Percentiles rank a stretch among this genome's conserved stretches.
These are phyloP conservation scores for Picea sitchensis DNA, from an alignment of 75 land plant genomes.

Conservation along the genomic window DNA sequence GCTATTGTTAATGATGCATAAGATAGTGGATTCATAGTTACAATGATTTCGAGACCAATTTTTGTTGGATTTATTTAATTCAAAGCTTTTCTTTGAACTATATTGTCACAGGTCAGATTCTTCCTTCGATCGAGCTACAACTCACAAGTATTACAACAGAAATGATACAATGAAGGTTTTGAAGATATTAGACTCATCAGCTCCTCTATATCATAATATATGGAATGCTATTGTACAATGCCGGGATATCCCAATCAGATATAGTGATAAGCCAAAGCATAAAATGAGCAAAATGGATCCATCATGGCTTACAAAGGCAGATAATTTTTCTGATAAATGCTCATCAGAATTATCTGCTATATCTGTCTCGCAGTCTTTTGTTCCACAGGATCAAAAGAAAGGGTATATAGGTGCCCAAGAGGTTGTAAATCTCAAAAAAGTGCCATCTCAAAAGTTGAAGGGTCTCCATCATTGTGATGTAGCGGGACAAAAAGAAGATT, in stretches of 20 bases:
- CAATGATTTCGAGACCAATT: neutral
- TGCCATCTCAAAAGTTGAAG: neutral
- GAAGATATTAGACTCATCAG: constrained; percentile 41
- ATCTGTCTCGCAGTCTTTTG: constrained; percentile 4
- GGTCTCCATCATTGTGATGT: neutral
- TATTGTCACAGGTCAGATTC: constrained; percentile 61
- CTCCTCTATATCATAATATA: constrained; percentile 30
- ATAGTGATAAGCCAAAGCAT: neutral
- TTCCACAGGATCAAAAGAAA: neutral
- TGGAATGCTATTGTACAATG: constrained; percentile 29
- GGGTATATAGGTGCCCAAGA: neutral
- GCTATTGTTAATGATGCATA: neutral
- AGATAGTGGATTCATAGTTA: neutral
- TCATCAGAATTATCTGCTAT: neutral
- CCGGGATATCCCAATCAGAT: constrained; percentile 9
- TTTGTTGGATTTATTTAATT: neutral
- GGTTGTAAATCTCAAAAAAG: neutral
- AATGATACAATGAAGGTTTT: constrained; percentile 59
- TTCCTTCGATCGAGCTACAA: constrained; percentile 15
- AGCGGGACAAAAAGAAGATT: neutral
- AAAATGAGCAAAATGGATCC: neutral
- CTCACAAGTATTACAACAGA: constrained; percentile 49
- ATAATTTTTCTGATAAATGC: constrained; percentile 1
- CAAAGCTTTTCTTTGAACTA: neutral
- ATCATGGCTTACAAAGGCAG: neutral